These are phyloP conservation scores for Pterocarpus santalinus DNA, from an alignment of 306 rosid genomes.

Conservation along the genomic window DNA sequence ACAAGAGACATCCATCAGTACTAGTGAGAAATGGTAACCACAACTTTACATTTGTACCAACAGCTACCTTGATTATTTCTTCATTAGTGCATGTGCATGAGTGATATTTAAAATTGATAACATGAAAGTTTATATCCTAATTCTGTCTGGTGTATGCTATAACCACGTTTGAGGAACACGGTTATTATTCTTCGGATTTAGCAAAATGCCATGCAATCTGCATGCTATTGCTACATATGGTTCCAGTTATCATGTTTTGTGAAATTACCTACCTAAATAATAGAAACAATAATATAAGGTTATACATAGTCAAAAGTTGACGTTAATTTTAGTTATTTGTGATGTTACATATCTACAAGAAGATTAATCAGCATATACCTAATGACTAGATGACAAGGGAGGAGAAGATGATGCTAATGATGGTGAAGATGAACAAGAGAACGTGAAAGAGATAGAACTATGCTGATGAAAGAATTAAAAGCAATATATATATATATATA, in stretches of 20 bases:
- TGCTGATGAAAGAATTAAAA: neutral
- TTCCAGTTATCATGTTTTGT: too few relatives aligned
- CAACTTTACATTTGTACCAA: neutral
- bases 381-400: neutral
- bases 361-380: neutral
- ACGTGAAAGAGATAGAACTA: neutral
- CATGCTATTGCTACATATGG: neutral
- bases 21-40: neutral
- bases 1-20: constrained; percentile 33
- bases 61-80: neutral
- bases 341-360: neutral
- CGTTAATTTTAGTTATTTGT: neutral
- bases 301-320: neutral
- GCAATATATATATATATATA: neutral
- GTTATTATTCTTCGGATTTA: neutral
- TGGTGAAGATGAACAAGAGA: neutral
- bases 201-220: constrained; percentile 26
- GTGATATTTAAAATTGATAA: neutral
- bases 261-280: too few relatives aligned
- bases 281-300: neutral
- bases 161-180: neutral
- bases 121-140: neutral
- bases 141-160: neutral
- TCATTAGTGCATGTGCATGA: neutral
- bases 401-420: neutral